Evolutionary conservation across 2,329 filamentous ascomycete species (phyloP).

Genomic region (Colletotrichum cereale): DNA sequence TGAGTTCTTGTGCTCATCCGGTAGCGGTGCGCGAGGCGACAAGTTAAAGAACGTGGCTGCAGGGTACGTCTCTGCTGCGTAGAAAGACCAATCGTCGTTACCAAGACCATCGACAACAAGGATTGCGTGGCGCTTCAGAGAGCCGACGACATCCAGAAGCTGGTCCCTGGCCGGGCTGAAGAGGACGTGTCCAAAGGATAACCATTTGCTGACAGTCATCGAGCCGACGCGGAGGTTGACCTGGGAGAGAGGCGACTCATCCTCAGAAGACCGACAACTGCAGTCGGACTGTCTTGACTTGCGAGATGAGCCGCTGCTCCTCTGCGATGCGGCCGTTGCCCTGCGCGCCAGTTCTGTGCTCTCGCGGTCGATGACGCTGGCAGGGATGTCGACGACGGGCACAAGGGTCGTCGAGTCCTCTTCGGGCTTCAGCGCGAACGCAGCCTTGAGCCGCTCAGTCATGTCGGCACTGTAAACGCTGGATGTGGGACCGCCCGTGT

Average conservation of each 20-base stretch:
- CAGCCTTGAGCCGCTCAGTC: slow-evolving; percentile 64
- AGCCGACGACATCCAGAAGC: slow-evolving; percentile 65
- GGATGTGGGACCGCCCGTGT: slow-evolving; percentile 55
- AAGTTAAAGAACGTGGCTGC: slow-evolving; percentile 82
- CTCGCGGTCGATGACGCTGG: slow-evolving; percentile 45
- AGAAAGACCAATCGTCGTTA: slow-evolving; percentile 91
- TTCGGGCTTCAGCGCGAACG: slow-evolving; percentile 53
- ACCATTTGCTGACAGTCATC: slow-evolving; percentile 89
- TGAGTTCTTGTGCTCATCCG: slow-evolving; percentile 56
- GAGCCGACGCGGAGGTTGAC: slow-evolving; percentile 84
- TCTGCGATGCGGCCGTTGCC: slow-evolving; percentile 42
- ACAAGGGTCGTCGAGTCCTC: slow-evolving; percentile 58
- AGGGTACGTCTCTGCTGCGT: slow-evolving; percentile 84
- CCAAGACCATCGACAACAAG: slow-evolving; percentile 86
- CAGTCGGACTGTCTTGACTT: slow-evolving; percentile 57
- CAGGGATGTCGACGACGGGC: slow-evolving; percentile 55
- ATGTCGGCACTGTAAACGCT: slow-evolving; percentile 69
- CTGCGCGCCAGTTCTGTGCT: slow-evolving; percentile 40
- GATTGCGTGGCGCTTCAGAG: slow-evolving; percentile 71
- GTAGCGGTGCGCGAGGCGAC: slow-evolving; percentile 68
- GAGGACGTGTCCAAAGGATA: slow-evolving; percentile 85
- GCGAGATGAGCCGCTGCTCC: slow-evolving; percentile 49
- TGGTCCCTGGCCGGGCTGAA: slow-evolving; percentile 85
- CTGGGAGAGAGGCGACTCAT: slow-evolving; percentile 74
- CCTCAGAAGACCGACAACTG: slow-evolving; percentile 63